phyloP scores from a whole-genome alignment of 192 early-diverging fungal genomes.

The Backusella circina region DNA sequence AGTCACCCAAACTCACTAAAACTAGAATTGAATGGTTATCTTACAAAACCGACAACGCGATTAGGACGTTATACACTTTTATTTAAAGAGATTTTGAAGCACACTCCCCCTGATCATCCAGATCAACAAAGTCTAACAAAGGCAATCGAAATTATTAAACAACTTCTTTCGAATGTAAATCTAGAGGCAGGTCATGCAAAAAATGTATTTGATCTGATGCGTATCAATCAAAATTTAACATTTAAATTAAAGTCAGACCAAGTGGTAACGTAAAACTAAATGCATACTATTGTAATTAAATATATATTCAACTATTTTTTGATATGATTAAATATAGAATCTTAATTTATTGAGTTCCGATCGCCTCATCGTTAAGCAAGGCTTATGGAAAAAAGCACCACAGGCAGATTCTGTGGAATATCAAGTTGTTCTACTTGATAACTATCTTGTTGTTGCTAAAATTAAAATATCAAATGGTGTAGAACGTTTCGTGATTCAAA shows the following conservation, averaged over 20 bases:
- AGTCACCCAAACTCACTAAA: constrained; percentile 76
- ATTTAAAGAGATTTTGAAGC: constrained; percentile 76
- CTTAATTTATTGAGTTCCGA: constrained; percentile 68
- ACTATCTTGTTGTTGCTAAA: constrained; percentile 76
- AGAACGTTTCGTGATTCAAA: constrained; percentile 61
- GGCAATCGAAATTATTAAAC: constrained; percentile 67
- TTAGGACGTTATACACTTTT: constrained; percentile 84
- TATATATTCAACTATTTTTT: constrained; percentile 25
- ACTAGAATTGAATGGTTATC: constrained; percentile 80
- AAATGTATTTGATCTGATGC: constrained; percentile 77
- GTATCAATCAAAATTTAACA: constrained; percentile 65
- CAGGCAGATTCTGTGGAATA: constrained; percentile 61
- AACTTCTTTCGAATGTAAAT: constrained; percentile 81
- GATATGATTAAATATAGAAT: constrained; percentile 55
- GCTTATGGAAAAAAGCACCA: constrained; percentile 63
- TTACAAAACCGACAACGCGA: constrained; percentile 84
- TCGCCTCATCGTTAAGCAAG: constrained; percentile 76
- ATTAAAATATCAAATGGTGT: constrained; percentile 42
- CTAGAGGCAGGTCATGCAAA: constrained; percentile 82
- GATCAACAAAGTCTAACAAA: constrained; percentile 70
- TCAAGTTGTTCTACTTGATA: constrained; percentile 85
- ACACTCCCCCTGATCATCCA: constrained; percentile 74
- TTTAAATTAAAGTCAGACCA: constrained; percentile 42
- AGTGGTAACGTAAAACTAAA: constrained; percentile 8
- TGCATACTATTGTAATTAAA: constrained; percentile 8